Evolutionary conservation across 148 eudicot genomes (phyloP).

Genomic region (Spergularia bocconei): DNA sequence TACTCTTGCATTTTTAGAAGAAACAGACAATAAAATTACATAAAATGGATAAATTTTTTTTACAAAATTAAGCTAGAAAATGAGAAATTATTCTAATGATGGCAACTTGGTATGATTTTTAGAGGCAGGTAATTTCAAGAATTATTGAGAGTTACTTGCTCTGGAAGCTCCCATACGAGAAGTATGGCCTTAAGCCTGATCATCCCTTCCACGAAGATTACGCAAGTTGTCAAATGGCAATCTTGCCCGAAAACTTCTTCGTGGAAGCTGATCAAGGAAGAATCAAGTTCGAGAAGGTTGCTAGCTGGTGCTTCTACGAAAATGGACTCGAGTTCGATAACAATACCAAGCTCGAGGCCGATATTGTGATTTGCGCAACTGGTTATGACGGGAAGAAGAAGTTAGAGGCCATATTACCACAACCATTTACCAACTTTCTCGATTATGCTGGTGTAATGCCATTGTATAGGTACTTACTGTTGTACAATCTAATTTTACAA

Average conservation of each 20-base stretch:
- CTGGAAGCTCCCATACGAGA: constrained; percentile 65
- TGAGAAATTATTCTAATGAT: not conserved
- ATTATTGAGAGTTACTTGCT: constrained; percentile 67
- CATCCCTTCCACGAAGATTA: constrained; percentile 92
- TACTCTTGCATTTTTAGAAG: too few relatives aligned
- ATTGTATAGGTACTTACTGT: constrained; percentile 53
- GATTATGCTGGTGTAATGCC: constrained; percentile 84
- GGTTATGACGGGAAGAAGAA: constrained; percentile 87
- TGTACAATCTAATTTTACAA: not conserved
- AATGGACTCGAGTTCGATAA: constrained; percentile 74
- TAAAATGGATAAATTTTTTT: too few relatives aligned
- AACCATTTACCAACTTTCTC: constrained; percentile 60
- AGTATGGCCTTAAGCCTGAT: constrained; percentile 76
- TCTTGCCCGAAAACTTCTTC: constrained; percentile 84
- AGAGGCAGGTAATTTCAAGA: constrained; percentile 60
- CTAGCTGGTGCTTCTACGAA: constrained; percentile 80
- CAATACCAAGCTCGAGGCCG: constrained; percentile 58
- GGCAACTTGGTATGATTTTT: constrained; percentile 1
- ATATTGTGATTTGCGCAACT: constrained; percentile 78
- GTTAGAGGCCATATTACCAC: constrained; percentile 59
- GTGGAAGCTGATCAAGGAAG: constrained; percentile 64
- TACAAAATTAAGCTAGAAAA: too few relatives aligned
- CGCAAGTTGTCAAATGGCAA: constrained; percentile 97
- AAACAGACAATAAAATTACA: too few relatives aligned
- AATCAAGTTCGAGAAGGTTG: constrained; percentile 56